Evolutionary conservation across 2,329 filamentous ascomycete genomes (phyloP), one percentile per base, ranked within the genome.

Genomic region (Lachnellula willkommii): DNA sequence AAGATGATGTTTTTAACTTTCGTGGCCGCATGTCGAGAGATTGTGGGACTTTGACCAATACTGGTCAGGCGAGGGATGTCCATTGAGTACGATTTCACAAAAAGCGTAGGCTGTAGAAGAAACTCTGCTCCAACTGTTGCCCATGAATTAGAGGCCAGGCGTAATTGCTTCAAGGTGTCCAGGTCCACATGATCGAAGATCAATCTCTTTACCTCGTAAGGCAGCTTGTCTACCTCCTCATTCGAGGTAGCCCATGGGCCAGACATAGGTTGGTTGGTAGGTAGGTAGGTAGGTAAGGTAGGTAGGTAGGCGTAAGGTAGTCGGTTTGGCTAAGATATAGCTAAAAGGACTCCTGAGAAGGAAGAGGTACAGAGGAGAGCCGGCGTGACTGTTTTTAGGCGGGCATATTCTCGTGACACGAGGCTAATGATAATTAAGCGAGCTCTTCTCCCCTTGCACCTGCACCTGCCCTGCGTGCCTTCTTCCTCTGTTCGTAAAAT

Each of bases 81-180:
- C 55, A 81, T 64, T 56, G 72, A 69, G 63, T 75, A 73, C 5
- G 70, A 73, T 61, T 80, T 73, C 11, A 77, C 77, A 47, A 75
- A 73, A 45, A 78, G 60, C 55, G 75, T 80, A 24, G 73, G 62
- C 22, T 79, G 37, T n/a, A 80, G 63, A 1, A 62, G 47, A 26
- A 60, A 22, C 22, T 62, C 58, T 1, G 49, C 15, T 22, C 58
- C 60, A 32, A 59, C 54, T 12, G n/a, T 26, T 12, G 58, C 50
- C 56, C 60, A 51, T 43, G 22, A 8, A 17, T 35, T 32, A 15
- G 49, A 51, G 12, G 26, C 36, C 15, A 51, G 24, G 17, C 37
- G 37, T n/a, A 51, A 20, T 26, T 51, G 17, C 17, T 28, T 51
- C 22, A 45, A 7, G 9, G 49, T 28, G 1, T 45, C 2, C 2